These are phyloP conservation scores for Syzygium aromaticum DNA, from an alignment of 345 rosid species.

Conservation along the genomic window DNA sequence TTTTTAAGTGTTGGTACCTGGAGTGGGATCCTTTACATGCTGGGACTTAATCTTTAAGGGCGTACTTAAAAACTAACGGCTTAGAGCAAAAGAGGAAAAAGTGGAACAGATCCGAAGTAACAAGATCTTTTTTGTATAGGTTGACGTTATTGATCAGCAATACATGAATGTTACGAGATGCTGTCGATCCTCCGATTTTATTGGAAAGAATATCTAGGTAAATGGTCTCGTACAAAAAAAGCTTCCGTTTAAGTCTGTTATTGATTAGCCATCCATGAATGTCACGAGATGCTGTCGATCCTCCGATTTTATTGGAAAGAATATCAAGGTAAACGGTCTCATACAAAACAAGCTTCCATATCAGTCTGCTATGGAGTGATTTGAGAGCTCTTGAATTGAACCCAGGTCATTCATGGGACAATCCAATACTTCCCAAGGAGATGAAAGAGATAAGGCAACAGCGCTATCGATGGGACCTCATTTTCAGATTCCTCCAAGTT, in stretches of 20 bases:
- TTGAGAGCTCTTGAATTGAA: not conserved
- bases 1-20: not conserved
- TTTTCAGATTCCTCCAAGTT: conserved; percentile 30
- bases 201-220: not conserved
- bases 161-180: not conserved
- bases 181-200: not conserved
- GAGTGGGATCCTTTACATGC: not conserved
- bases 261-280: not conserved
- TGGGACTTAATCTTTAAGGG: not conserved
- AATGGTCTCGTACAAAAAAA: not conserved
- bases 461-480: not conserved
- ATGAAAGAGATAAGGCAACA: no score
- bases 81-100: not conserved
- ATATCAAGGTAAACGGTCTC: not conserved
- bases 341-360: not conserved
- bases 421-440: no score
- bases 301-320: not conserved
- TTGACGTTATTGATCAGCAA: not conserved
- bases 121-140: not conserved
- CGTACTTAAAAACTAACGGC: not conserved
- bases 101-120: not conserved
- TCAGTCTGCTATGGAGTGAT: not conserved
- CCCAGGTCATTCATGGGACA: not conserved
- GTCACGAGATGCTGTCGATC: not conserved
- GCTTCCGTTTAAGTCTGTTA: not conserved